Evolutionary conservation across 2,329 filamentous ascomycete species (phyloP).

Genomic region (Whalleya microplaca): DNA sequence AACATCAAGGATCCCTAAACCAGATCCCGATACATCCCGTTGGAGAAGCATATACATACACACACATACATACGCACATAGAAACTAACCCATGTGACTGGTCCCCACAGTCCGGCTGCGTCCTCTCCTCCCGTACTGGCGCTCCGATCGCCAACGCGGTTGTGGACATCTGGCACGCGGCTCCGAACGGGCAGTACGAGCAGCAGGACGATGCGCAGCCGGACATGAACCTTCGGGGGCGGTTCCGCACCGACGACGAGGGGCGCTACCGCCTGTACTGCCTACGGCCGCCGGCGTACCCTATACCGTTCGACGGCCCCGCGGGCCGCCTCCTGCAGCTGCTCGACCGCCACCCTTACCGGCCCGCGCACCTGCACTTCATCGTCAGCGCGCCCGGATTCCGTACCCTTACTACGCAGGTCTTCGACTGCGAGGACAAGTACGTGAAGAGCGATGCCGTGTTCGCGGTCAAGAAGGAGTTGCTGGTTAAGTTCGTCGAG

Average conservation of each 20-base stretch:
- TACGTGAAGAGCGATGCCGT: conserved; percentile 60
- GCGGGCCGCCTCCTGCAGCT: conserved; percentile 54
- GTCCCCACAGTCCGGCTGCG: conserved; percentile 42
- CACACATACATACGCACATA: not conserved
- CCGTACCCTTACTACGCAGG: conserved; percentile 68
- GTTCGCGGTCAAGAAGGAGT: conserved; percentile 58
- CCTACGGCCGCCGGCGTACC: conserved; percentile 62
- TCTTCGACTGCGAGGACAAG: conserved; percentile 70
- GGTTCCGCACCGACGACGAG: conserved; percentile 68
- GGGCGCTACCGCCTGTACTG: conserved; percentile 68
- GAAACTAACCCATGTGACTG: conserved; percentile 55
- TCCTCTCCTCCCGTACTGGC: conserved; percentile 62
- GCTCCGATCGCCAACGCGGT: conserved; percentile 66
- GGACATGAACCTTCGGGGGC: conserved; percentile 75
- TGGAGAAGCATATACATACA: not conserved
- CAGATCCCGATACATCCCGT: too few species aligned
- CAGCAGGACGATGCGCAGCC: conserved; percentile 73
- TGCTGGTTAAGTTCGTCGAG: conserved; percentile 48
- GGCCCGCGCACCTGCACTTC: conserved; percentile 65
- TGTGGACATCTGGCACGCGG: conserved; percentile 81
- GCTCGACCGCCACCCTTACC: conserved; percentile 59
- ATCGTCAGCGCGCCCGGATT: conserved; percentile 46
- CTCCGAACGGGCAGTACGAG: conserved; percentile 72
- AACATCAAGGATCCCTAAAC: too few species aligned
- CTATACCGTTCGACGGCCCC: conserved; percentile 55